Evolutionary conservation across 2,329 filamentous ascomycete species (phyloP).

Genomic region (Allantophomopsis lycopodina): DNA sequence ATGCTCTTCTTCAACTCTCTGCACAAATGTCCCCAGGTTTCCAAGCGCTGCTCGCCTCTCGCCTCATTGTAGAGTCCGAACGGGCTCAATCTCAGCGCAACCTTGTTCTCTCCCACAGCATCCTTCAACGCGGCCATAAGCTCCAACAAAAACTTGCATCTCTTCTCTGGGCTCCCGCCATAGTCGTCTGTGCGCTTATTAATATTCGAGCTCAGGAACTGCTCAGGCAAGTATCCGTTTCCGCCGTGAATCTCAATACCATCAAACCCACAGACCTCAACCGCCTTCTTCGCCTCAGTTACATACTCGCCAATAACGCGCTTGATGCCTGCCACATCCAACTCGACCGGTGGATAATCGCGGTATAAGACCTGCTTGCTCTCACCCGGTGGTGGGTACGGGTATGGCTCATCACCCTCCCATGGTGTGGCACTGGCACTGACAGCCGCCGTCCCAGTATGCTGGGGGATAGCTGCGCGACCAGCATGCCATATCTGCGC

Average conservation of each 20-base stretch:
- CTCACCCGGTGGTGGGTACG: constrained; percentile 22
- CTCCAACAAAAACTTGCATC: constrained; percentile 33
- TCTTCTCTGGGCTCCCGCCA: constrained; percentile 29
- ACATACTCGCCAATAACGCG: constrained; percentile 9
- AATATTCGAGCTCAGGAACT: constrained; percentile 35
- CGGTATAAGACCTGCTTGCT: constrained; percentile 35
- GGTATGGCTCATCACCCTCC: constrained; percentile 26
- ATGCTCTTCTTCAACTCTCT: constrained; percentile 28
- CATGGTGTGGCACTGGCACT: constrained; percentile 28
- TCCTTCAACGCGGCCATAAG: constrained; percentile 30
- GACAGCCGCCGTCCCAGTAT: constrained; percentile 22
- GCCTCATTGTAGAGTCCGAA: constrained; percentile 42
- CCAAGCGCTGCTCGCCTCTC: constrained; percentile 32
- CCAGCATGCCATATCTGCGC: constrained; percentile 45
- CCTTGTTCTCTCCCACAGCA: constrained; percentile 32
- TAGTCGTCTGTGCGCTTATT: constrained; percentile 38
- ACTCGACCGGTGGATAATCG: constrained; percentile 13
- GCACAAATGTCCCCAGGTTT: constrained; percentile 37
- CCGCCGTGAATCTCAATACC: constrained; percentile 26
- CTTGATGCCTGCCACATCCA: constrained; percentile 26
- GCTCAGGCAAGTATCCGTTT: constrained; percentile 35
- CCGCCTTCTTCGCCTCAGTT: constrained; percentile 9
- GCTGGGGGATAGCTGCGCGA: constrained; percentile 19
- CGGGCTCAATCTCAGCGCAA: constrained; percentile 43
- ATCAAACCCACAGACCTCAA: constrained; percentile 30